Evolutionary conservation across 306 rosid genomes (phyloP), one percentile per base, ranked within the genome.

Genomic region (Biancaea sappan): DNA sequence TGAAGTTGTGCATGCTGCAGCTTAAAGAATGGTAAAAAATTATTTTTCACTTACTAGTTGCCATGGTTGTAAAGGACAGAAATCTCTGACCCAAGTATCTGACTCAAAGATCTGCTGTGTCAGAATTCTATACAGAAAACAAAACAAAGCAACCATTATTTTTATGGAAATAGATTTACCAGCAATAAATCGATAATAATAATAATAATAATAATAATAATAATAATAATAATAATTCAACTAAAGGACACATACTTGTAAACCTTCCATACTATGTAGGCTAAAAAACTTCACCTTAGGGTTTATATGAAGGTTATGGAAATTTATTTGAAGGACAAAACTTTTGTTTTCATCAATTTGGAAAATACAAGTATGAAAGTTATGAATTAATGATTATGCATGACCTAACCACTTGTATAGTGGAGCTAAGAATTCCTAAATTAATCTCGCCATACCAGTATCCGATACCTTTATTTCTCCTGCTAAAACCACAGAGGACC

Each of bases 41-140:
- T 44, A 54, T 11, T 21, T 25, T 41, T 69, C 60, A 75, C 81
- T 81, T 58, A 81, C 81, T 76, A 38, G 61, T 81, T 71, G 79
- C 81, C 79, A 81, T 76, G 75, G 47, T 2, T 71, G 71, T n/a
- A 56, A 40, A 52, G 43, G 54, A 63, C 60, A 52, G n/a, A 69
- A 61, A 76, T 47, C 43, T 57, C 64, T 22, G 31, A 57, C 64
- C 54, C 50, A 71, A 76, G 13, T 21, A 61, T 53, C 21, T 41
- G 47, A 51, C 75, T 73, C 47, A 76, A 57, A 46, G 40, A 66
- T 73, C 79, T 73, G 69, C 64, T 34, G 54, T n/a, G 37, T 44
- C 35, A 35, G 44, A 65, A 32, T 56, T 56, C 13, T 15, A 18
- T 35, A 47, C 16, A 56, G 38, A 41, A 53, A 53, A 77, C 37